Evolutionary conservation across 2,329 filamentous ascomycete species (phyloP).

Genomic region (Pseudovirgaria hyperparasitica): DNA sequence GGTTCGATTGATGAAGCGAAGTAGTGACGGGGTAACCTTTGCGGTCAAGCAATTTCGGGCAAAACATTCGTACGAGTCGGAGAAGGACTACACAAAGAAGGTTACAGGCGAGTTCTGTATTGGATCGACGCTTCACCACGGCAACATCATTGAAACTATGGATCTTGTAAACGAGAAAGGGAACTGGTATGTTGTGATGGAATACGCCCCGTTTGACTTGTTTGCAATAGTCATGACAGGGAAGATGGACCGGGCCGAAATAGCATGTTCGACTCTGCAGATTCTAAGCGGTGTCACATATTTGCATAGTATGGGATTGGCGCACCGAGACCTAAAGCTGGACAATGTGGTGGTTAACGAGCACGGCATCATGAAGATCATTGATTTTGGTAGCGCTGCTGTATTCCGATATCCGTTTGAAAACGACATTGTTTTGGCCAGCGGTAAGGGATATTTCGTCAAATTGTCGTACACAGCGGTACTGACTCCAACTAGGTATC

Average conservation of each 20-base stretch:
- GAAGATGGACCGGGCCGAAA: constrained; percentile 85
- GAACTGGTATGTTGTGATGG: constrained; percentile 98
- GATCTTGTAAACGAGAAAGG: constrained; percentile 92
- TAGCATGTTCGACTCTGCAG: constrained; percentile 84
- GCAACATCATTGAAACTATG: constrained; percentile 95
- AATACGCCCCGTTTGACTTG: constrained; percentile 89
- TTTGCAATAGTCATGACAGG: constrained; percentile 99
- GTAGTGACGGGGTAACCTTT: constrained; percentile 84
- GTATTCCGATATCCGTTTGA: constrained; percentile 98
- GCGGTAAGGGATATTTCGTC: constrained; percentile 44
- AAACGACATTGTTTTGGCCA: constrained; percentile 67
- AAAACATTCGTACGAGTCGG: constrained; percentile 81
- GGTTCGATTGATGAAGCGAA: constrained; percentile 85
- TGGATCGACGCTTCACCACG: constrained; percentile 89
- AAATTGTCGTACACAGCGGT: constrained; percentile 3
- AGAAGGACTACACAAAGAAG: constrained; percentile 96
- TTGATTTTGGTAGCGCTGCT: constrained; percentile 94
- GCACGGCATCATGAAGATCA: constrained; percentile 96
- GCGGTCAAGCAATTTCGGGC: constrained; percentile 95
- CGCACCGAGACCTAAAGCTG: constrained; percentile 88
- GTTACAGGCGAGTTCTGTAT: constrained; percentile 97
- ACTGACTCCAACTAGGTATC: constrained; percentile 41
- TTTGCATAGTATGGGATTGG: constrained; percentile 85
- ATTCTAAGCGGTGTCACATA: constrained; percentile 92
- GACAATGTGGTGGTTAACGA: constrained; percentile 98